phyloP scores from a whole-genome alignment of 2,329 filamentous ascomycete species.

The Fusarium odoratissimum region DNA sequence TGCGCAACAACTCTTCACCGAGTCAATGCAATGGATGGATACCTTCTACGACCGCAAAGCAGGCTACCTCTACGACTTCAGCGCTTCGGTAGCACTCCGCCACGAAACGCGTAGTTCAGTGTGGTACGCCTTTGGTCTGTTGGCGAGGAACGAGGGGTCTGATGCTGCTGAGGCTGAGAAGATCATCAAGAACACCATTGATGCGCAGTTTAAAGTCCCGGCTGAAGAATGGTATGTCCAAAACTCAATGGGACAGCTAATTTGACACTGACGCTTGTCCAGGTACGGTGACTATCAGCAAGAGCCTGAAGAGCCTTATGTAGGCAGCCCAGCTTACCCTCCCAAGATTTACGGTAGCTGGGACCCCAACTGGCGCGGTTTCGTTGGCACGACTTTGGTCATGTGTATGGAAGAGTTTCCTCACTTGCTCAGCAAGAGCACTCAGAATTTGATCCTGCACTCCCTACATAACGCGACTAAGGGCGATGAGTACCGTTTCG shows the following conservation, averaged over 20 bases:
- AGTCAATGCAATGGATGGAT: conserved; percentile 66
- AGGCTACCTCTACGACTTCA: conserved; percentile 65
- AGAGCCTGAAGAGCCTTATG: conserved; percentile 67
- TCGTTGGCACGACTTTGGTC: conserved; percentile 69
- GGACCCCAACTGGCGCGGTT: conserved; percentile 75
- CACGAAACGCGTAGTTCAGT: conserved; percentile 68
- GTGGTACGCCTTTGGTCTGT: conserved; percentile 69
- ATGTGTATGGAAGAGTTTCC: conserved; percentile 69
- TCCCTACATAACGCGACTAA: conserved; percentile 66
- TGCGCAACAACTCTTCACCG: conserved; percentile 30
- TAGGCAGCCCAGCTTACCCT: conserved; percentile 63
- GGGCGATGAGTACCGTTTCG: conserved; percentile 71
- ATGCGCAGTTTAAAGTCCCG: conserved; percentile 62
- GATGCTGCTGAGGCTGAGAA: conserved; percentile 63
- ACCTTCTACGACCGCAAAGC: conserved; percentile 62
- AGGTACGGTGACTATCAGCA: conserved; percentile 60
- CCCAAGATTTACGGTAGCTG: conserved; percentile 66
- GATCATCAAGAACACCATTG: conserved; percentile 66
- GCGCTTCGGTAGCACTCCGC: conserved; percentile 57
- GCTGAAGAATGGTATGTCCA: conserved; percentile 63
- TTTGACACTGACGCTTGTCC: fast-evolving
- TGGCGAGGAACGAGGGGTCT: conserved; percentile 63
- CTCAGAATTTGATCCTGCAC: conserved; percentile 59
- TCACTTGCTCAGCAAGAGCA: conserved; percentile 54
- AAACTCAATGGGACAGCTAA: background rate